These are phyloP conservation scores for Trichophyton equinum DNA, from an alignment of 2,329 filamentous ascomycete genomes.

Conservation along the genomic window DNA sequence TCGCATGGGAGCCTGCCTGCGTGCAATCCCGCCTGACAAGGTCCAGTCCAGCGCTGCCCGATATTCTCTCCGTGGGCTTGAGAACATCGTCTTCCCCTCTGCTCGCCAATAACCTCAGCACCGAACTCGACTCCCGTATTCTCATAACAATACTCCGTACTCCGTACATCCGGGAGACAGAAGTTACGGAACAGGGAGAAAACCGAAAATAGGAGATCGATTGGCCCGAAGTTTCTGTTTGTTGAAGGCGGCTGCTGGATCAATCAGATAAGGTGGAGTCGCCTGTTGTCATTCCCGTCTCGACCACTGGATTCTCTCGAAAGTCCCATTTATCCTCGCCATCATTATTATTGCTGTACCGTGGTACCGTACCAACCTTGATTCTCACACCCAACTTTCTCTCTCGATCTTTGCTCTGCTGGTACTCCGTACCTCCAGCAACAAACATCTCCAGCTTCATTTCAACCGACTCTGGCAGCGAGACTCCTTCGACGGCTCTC, in stretches of 20 bases:
- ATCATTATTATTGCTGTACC: neutral
- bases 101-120: neutral
- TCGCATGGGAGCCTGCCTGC: constrained; percentile 1
- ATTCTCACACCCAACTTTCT: neutral
- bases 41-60: neutral
- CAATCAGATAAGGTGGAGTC: constrained; percentile 1
- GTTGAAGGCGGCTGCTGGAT: neutral
- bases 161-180: neutral
- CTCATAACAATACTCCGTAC: neutral
- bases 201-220: neutral
- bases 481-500: neutral
- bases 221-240: neutral
- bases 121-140: neutral
- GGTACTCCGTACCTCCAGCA: neutral
- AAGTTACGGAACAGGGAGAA: neutral
- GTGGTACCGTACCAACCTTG: neutral
- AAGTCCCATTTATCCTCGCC: neutral
- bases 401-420: too few relatives aligned
- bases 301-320: neutral
- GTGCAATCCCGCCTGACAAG: constrained; percentile 2
- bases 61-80: neutral
- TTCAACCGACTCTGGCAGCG: neutral
- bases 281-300: neutral
- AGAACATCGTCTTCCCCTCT: neutral
- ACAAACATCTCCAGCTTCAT: neutral